phyloP scores from a whole-genome alignment of 176 grass and related monocot genomes.

The Carex pumila region DNA sequence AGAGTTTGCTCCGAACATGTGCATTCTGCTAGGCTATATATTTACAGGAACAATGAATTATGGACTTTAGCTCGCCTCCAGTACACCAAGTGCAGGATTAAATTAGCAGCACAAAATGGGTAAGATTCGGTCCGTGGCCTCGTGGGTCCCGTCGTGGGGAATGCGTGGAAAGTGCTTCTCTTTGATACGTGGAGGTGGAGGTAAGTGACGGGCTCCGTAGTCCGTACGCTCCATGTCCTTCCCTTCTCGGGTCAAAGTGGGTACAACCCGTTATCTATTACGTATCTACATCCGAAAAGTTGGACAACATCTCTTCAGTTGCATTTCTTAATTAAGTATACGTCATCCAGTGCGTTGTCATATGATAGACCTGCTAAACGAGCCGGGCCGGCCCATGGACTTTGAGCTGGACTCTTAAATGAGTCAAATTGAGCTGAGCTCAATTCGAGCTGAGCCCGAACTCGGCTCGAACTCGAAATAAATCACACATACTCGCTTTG shows the following conservation, averaged over 20 bases:
- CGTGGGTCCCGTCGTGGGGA: neutral
- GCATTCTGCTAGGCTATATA: neutral
- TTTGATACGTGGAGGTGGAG: no score
- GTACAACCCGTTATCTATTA: neutral
- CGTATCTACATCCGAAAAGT: neutral
- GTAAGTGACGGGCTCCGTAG: no score
- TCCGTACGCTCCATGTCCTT: neutral
- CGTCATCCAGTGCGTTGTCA: neutral
- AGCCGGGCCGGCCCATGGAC: no score
- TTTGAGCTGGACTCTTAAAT: no score
- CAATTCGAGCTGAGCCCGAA: no score
- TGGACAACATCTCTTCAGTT: neutral
- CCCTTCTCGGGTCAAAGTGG: neutral
- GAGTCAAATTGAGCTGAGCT: no score
- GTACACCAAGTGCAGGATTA: neutral
- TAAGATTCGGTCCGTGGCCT: no score
- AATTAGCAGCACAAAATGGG: neutral
- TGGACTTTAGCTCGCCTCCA: neutral
- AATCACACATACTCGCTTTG: no score
- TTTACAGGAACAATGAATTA: no score
- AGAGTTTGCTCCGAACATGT: neutral
- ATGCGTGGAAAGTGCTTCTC: no score
- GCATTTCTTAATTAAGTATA: neutral
- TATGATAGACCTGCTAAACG: no score
- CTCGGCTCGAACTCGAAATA: no score